Percentiles rank a stretch among this genome's conserved stretches.
Conservation (phyloP, 192 early-diverging fungal genomes). For the Rhizoclosmatium globosum region DNA sequence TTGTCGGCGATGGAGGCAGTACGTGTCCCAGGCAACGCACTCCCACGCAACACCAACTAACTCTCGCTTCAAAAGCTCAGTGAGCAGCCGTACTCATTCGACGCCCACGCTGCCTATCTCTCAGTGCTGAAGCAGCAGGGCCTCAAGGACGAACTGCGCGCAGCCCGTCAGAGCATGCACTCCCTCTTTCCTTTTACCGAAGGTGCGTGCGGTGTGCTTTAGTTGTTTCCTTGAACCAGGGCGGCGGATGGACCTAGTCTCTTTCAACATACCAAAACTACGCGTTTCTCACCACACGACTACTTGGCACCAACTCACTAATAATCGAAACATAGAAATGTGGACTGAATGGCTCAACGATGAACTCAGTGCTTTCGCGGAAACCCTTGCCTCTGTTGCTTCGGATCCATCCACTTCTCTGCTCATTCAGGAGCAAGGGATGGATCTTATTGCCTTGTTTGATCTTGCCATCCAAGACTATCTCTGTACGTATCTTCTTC, state of each 20-base stretch:
- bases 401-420: background rate
- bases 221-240: background rate
- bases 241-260: background rate
- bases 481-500: constrained; percentile 61
- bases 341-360: constrained; percentile 82
- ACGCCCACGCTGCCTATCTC: constrained; percentile 9
- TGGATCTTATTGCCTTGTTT: constrained; percentile 61
- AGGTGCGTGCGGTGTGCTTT: constrained; percentile 45
- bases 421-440: constrained; percentile 50
- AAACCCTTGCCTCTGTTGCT: background rate
- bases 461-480: constrained; percentile 69
- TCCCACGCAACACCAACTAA: background rate
- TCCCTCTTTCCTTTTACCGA: constrained; percentile 67
- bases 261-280: background rate
- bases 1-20: background rate
- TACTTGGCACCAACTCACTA: too few relatives aligned
- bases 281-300: too few relatives aligned
- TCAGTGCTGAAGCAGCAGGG: constrained; percentile 14
- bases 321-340: constrained; percentile 53
- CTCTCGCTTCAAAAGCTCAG: background rate
- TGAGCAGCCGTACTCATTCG: constrained; percentile 25
- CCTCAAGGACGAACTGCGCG: constrained; percentile 52
- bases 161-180: constrained; percentile 66
- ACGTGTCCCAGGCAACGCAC: too few relatives aligned
- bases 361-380: constrained; percentile 43